Base-by-base conservation (phyloP, 768 basidiomycete genomes). In the Russula olivacea region DNA sequence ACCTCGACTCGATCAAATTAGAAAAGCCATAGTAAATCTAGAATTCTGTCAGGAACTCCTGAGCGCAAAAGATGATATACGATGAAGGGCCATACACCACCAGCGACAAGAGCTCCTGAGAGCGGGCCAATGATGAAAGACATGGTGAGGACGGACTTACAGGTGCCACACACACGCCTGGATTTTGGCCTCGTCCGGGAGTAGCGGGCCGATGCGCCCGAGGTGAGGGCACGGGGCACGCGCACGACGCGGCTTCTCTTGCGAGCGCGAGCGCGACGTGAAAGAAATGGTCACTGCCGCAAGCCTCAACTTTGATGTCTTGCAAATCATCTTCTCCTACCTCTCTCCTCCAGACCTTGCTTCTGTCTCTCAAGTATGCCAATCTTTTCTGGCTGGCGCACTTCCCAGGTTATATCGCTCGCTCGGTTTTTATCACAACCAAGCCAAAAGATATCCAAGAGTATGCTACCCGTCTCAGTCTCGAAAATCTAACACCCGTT, bases 301-400 rank as follows among this genome's bases (percentile, higher is more conserved):
- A 66, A 87, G 82, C 68, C 76, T 89, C 52, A 84, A 89, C 65
- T 78, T 84, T 21, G 89, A 91, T 73, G 85, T 90, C 41, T 79
- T 89, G 47, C 85, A 87, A 69, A 76, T 84, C n/a, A 82, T 91
- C 19, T 86, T 86, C 65, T 72, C 75, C 0, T 75, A 79, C 67
- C 74, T 91, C 5, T 70, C 77, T 47, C 76, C 78, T 19, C 61
- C 73, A 0, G 86, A 88, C 67, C 79, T 91, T 36, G 77, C 82
- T 17, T 79, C 82, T 3, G 76, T 83, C 21, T 81, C 85, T 0
- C 82, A 84, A 47, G 88, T 88, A 69, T 86, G 81, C 69, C 78
- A 77, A 48, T 81, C 86, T 0, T 91, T 90, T 65, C 76, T 85
- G 28, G 81, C 81, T 0, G 87, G 80, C 1, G 85, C 81, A 0